Base-by-base conservation (phyloP, 2,329 filamentous ascomycete genomes). In the Penicillium sp. region DNA sequence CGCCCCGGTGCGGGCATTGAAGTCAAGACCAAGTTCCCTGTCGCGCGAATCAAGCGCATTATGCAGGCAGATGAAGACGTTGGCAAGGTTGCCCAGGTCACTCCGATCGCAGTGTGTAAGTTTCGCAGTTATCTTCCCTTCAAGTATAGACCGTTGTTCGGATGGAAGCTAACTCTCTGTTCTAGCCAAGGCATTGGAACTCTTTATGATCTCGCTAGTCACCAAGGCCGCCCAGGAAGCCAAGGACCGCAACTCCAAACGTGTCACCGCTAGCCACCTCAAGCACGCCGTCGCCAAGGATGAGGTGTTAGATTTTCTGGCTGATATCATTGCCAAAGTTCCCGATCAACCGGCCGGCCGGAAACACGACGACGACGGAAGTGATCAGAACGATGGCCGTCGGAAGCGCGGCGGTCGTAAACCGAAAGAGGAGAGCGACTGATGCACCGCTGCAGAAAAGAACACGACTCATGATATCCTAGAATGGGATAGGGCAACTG, bases 41-140 rank as follows among this genome's bases (percentile, higher is more conserved):
- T 96, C 31, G 95, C 95, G 14, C 85, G 95, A 60, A 99, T 99
- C 80, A 99, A 99, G 82, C 87, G 95, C 51, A 98, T 99, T 69
- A 98, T 99, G 95, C 95, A 99, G 77, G 93, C 93, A 11, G 95
- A 99, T 70, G 95, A 99, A 71, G 95, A 99, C 73, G 93, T 99
- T 0, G 95, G 95, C 60, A 99, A 99, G 78, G 95, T 99, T 10
- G 93, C 95, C 4, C 95, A 99, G 76, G 95, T 98, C 60, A 97
- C 95, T 0, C 93, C 93, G 16, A 96, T 96, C 55, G 95, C 93
- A 26, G 93, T 98, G 45, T 86, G 85, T 86, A 82, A 70, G 84
- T 74, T 13, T 63, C 5, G 13, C 22, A 24, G 10, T 35, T 14
- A 1, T 41, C 10, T 21, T 24, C 21, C 29, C 10, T 41, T 24